Conservation (phyloP, 2,329 filamentous ascomycete species). For the Microdochium paspali region DNA sequence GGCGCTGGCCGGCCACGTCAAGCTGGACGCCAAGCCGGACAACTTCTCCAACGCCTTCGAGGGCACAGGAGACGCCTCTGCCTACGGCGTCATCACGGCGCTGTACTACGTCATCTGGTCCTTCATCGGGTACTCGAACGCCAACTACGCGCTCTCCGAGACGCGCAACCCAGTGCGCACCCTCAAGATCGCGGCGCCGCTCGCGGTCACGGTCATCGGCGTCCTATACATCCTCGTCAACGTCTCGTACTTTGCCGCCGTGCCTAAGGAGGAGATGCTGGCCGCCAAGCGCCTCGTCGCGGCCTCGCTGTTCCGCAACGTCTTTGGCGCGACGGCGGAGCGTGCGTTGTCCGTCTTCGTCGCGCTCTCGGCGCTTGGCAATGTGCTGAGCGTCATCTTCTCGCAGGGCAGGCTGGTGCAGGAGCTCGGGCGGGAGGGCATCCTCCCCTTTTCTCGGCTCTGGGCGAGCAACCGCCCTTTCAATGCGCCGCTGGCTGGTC, state of each 20-base stretch:
- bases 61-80: slow-evolving; percentile 32
- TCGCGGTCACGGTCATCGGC: slow-evolving; percentile 48
- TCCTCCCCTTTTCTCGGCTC: slow-evolving; percentile 55
- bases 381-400: slow-evolving; percentile 52
- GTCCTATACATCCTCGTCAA: slow-evolving; percentile 55
- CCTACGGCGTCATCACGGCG: slow-evolving; percentile 45
- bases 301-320: slow-evolving; percentile 49
- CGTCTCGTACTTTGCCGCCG: slow-evolving; percentile 55
- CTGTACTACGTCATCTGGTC: slow-evolving; percentile 50
- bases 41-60: slow-evolving; percentile 49
- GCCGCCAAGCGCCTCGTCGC: slow-evolving; percentile 51
- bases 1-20: slow-evolving; percentile 38
- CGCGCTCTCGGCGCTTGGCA: slow-evolving; percentile 51
- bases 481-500: slow-evolving; percentile 49
- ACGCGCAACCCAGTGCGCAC: slow-evolving; percentile 45
- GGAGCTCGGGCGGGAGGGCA: slow-evolving; percentile 60
- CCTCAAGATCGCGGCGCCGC: slow-evolving; percentile 43
- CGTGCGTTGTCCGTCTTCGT: slow-evolving; percentile 44
- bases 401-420: slow-evolving; percentile 50
- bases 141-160: slow-evolving; percentile 52
- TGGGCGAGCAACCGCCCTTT: slow-evolving; percentile 63
- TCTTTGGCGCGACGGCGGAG: slow-evolving; percentile 46
- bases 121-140: slow-evolving; percentile 56
- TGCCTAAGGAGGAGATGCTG: slow-evolving; percentile 47
- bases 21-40: slow-evolving; percentile 34